Conservation (phyloP, 1,284 basidiomycete genomes). For the Sporisorium graminicola region DNA sequence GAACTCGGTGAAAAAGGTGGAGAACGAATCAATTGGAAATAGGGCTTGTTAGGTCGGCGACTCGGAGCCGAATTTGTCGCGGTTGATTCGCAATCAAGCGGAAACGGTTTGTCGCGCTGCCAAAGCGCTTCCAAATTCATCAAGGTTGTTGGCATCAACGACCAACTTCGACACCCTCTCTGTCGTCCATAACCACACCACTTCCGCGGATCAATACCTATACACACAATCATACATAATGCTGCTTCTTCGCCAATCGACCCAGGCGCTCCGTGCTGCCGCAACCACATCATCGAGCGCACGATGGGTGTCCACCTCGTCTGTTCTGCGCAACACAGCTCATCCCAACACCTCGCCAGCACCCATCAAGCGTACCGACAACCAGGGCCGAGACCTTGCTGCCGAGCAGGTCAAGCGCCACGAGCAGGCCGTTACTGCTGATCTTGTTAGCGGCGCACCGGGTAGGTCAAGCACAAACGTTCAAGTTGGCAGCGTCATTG, state of each 20-base stretch:
- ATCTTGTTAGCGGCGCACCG: constrained; percentile 60
- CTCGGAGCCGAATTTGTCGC: constrained; percentile 29
- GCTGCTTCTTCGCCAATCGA: constrained; percentile 41
- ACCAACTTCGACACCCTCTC: neutral
- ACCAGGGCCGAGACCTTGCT: constrained; percentile 49
- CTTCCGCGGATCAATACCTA: constrained; percentile 1
- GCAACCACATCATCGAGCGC: constrained; percentile 34
- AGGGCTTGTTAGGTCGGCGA: constrained; percentile 15
- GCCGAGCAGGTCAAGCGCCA: constrained; percentile 58
- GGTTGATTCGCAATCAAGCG: constrained; percentile 22
- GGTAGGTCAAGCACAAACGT: constrained; percentile 28
- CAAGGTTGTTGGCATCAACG: neutral
- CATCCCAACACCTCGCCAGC: constrained; percentile 44
- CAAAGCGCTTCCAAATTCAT: neutral
- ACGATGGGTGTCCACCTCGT: constrained; percentile 46
- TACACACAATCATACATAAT: constrained; percentile 18
- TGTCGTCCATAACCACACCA: neutral
- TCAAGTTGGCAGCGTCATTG: neutral
- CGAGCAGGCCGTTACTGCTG: constrained; percentile 47
- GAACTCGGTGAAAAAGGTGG: constrained; percentile 28
- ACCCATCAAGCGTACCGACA: constrained; percentile 33
- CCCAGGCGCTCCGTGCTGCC: constrained; percentile 44
- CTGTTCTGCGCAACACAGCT: constrained; percentile 34
- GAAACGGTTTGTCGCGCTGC: constrained; percentile 25
- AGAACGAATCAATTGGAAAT: constrained; percentile 3